Conservation (phyloP, 2,329 filamentous ascomycete species). For the Epichloe sylvatica region DNA sequence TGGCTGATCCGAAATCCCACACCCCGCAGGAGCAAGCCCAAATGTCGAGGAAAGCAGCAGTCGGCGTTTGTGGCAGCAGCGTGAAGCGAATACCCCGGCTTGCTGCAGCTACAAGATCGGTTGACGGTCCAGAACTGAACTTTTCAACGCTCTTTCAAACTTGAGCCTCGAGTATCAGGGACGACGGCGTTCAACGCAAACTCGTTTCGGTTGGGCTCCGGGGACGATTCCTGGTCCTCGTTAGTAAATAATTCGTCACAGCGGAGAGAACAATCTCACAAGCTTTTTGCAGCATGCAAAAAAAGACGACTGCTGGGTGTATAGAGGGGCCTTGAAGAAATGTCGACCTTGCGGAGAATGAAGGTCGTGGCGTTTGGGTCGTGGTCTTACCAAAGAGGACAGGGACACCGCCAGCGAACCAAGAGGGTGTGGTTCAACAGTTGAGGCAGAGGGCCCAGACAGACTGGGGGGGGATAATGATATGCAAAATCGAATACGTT, state of each 20-base stretch:
- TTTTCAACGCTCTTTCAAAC: background rate
- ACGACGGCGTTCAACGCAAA: background rate
- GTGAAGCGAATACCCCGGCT: background rate
- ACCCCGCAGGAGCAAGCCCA: constrained; percentile 12
- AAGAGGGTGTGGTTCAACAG: background rate
- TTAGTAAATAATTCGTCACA: constrained; percentile 10
- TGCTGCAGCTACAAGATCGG: background rate
- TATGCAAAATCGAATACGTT: background rate
- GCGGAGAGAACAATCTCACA: background rate
- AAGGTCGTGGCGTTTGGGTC: background rate
- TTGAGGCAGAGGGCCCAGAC: background rate
- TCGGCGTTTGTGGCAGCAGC: background rate
- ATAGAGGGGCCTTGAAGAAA: background rate
- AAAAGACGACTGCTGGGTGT: background rate
- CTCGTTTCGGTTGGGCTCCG: constrained; percentile 16
- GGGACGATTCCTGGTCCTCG: constrained; percentile 7
- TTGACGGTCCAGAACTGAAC: background rate
- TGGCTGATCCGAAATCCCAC: constrained; percentile 6
- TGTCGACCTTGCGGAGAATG: background rate
- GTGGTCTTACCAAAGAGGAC: constrained; percentile 3
- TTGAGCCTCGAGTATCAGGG: background rate
- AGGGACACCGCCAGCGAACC: background rate
- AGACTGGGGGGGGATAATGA: background rate
- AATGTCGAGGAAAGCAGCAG: constrained; percentile 5
- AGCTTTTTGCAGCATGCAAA: background rate